phyloP scores from a whole-genome alignment of 1,284 basidiomycete genomes.

The Marasmius oreades region DNA sequence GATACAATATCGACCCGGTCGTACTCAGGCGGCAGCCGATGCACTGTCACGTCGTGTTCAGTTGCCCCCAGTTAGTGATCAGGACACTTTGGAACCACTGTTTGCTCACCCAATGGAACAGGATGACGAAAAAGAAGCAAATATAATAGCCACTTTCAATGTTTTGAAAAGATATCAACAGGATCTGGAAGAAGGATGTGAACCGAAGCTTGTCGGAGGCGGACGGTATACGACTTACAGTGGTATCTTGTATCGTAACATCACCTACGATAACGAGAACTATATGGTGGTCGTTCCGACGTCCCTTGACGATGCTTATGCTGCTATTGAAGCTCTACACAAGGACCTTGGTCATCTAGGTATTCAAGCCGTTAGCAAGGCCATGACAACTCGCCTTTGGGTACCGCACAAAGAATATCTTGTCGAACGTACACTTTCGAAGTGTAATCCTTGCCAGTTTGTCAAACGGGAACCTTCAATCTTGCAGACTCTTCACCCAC shows the following conservation, averaged over 20 bases:
- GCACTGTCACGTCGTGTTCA: not conserved
- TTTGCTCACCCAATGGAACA: not conserved
- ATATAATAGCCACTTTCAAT: not conserved
- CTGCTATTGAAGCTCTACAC: not conserved
- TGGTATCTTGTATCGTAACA: not conserved
- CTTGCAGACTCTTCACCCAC: slow-evolving; percentile 3
- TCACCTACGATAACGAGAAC: not conserved
- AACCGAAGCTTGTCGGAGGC: not conserved
- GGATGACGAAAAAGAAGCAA: not conserved
- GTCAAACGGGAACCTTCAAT: not conserved
- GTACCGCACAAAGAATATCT: not conserved
- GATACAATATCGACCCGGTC: slow-evolving; percentile 3
- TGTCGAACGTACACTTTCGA: not conserved
- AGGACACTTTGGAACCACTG: not conserved
- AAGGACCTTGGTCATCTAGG: not conserved
- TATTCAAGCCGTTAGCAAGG: not conserved
- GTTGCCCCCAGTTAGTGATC: not conserved
- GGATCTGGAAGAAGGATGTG: not conserved
- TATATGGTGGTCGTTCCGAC: not conserved
- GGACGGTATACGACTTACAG: not conserved
- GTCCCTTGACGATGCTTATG: not conserved
- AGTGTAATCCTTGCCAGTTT: slow-evolving; percentile 5
- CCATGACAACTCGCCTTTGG: not conserved
- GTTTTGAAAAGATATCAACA: not conserved
- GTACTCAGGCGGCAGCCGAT: not conserved